These are phyloP conservation scores for Rhizopogon rudus DNA, from an alignment of 768 basidiomycete genomes.

Conservation along the genomic window DNA sequence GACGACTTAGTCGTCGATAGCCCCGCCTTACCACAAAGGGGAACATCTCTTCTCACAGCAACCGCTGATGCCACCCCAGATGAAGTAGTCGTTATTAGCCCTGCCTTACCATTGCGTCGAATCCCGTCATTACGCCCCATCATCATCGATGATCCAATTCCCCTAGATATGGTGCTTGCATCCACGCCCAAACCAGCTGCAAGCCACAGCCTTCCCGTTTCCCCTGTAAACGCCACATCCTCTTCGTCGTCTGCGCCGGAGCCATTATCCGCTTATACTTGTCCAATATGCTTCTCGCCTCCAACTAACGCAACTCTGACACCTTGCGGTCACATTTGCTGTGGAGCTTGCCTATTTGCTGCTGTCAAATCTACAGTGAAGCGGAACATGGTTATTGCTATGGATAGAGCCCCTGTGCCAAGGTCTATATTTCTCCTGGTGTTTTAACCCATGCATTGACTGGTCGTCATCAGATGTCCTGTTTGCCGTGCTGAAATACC, in stretches of 20 bases:
- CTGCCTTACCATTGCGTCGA: background rate
- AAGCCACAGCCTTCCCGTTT: background rate
- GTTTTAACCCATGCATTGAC: background rate
- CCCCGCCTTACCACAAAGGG: background rate
- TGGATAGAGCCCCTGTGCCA: constrained; percentile 30
- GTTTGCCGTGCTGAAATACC: constrained; percentile 64
- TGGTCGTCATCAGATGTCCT: constrained; percentile 45
- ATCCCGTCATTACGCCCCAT: background rate
- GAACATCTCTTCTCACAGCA: background rate
- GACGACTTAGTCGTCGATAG: background rate
- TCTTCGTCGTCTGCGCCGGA: constrained; percentile 10
- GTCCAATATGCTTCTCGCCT: constrained; percentile 76
- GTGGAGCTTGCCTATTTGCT: constrained; percentile 70
- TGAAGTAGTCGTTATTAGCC: background rate
- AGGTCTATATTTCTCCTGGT: constrained; percentile 25
- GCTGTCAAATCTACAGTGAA: constrained; percentile 61
- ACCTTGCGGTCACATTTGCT: constrained; percentile 77
- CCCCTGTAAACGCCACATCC: background rate
- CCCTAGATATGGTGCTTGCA: background rate
- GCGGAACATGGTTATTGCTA: constrained; percentile 33
- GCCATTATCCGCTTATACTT: constrained; percentile 58
- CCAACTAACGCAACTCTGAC: constrained; percentile 74
- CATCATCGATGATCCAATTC: background rate
- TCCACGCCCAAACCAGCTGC: background rate
- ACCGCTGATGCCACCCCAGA: background rate